Percentiles rank a stretch among this genome's conserved stretches.
These are phyloP conservation scores for Taphrina sp. DNA, from an alignment of 1,139 yeast genomes.

Conservation along the genomic window DNA sequence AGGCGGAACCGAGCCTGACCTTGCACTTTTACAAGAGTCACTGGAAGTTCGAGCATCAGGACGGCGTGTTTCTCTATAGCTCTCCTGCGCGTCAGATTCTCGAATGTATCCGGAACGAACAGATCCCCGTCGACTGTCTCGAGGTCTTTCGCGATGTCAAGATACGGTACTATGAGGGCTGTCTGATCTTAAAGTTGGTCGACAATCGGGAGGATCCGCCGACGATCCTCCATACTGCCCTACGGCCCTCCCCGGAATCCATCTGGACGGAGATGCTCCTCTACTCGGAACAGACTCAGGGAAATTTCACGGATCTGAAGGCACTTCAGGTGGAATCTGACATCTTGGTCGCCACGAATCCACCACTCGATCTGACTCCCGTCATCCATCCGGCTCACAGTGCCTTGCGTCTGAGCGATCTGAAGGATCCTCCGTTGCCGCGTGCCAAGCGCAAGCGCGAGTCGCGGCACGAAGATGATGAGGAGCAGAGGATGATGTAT, in stretches of 20 bases:
- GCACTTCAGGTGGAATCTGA: conserved; percentile 34
- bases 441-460: conserved; percentile 26
- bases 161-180: conserved; percentile 35
- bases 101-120: conserved; percentile 34
- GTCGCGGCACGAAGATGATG: conserved; percentile 32
- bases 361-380: conserved; percentile 33
- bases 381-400: conserved; percentile 32
- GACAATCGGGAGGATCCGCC: conserved; percentile 29
- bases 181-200: conserved; percentile 32
- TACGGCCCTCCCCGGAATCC: conserved; percentile 35
- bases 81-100: conserved; percentile 35
- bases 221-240: conserved; percentile 32
- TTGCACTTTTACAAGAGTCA: conserved; percentile 35
- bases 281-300: conserved; percentile 30
- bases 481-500: conserved; percentile 33
- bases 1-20: conserved; percentile 32
- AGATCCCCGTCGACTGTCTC: conserved; percentile 35
- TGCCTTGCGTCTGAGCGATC: conserved; percentile 16
- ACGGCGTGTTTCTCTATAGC: conserved; percentile 35
- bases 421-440: conserved; percentile 32
- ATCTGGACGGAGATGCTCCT: conserved; percentile 36
- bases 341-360: conserved; percentile 35
- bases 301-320: conserved; percentile 32
- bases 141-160: conserved; percentile 34
- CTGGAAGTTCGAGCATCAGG: conserved; percentile 37